Conservation (phyloP, 1,284 basidiomycete genomes). For the Phellopilus nigrolimitatus region DNA sequence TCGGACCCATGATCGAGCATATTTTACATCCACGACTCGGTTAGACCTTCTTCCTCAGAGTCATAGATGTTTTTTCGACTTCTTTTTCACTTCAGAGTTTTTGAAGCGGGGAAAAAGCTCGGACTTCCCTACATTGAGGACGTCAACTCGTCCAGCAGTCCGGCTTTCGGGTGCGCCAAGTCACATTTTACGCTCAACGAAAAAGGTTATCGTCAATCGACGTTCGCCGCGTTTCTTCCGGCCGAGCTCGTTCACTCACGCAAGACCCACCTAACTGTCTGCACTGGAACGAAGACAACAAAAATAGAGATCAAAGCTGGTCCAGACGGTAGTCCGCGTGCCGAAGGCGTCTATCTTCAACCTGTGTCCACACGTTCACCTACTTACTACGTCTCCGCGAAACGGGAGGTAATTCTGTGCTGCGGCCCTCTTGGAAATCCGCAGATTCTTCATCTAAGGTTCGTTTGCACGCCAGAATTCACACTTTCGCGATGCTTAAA, state of each 20-base stretch:
- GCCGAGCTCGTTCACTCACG: conserved; percentile 22
- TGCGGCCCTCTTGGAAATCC: conserved; percentile 32
- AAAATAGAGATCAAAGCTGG: conserved; percentile 24
- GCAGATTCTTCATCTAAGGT: conserved; percentile 33
- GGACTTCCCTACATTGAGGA: conserved; percentile 28
- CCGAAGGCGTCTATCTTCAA: conserved; percentile 21
- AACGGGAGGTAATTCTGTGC: conserved; percentile 30
- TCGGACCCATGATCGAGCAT: conserved; percentile 11
- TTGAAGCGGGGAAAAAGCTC: conserved; percentile 20
- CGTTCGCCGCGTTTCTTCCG: conserved; percentile 30
- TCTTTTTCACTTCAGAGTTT: conserved; percentile 18
- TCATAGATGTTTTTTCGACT: not conserved
- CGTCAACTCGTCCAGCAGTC: conserved; percentile 27
- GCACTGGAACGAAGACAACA: conserved; percentile 26
- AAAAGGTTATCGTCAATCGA: conserved; percentile 25
- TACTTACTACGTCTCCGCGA: conserved; percentile 23
- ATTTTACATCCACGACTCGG: conserved; percentile 24
- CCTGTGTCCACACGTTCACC: conserved; percentile 3
- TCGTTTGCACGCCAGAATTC: no score
- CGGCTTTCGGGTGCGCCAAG: conserved; percentile 24
- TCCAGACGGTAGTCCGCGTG: conserved; percentile 3
- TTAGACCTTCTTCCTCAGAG: not conserved
- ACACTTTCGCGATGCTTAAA: conserved; percentile 14
- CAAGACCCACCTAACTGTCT: conserved; percentile 26
- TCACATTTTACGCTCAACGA: conserved; percentile 27